Percentiles rank a stretch among this genome's conserved stretches.
phyloP scores from a whole-genome alignment of 352 stramenopile species.

The Blastocystis sp. region DNA sequence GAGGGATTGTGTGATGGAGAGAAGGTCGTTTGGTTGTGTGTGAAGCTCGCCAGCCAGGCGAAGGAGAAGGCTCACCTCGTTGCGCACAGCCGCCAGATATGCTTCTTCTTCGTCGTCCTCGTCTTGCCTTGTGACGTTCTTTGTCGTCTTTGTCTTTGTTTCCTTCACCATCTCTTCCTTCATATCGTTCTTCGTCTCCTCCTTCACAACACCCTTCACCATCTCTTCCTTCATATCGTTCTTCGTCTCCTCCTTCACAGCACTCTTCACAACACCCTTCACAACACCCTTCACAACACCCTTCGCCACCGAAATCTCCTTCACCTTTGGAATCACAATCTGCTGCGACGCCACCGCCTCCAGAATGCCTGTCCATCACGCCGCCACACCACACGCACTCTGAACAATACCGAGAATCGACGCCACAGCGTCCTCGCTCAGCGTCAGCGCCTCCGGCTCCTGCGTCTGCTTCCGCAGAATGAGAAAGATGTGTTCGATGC shows the following conservation, averaged over 20 bases:
- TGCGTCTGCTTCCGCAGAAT: background rate
- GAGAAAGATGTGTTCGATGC: constrained; percentile 1
- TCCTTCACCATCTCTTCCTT: too few species aligned
- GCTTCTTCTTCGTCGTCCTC: background rate
- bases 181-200: too few species aligned
- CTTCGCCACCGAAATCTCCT: background rate
- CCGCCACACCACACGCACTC: background rate
- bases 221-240: too few species aligned
- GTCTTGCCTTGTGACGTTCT: background rate
- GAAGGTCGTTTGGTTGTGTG: background rate
- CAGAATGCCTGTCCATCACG: background rate
- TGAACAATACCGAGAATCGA: background rate
- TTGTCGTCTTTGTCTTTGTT: background rate
- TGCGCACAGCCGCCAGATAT: background rate
- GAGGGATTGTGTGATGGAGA: background rate
- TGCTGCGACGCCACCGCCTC: background rate
- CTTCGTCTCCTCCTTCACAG: too few species aligned
- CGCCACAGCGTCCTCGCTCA: background rate
- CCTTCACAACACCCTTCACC: too few species aligned
- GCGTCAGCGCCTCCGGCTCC: background rate
- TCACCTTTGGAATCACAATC: background rate
- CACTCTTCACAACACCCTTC: too few species aligned
- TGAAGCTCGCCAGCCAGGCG: background rate
- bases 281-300: too few species aligned
- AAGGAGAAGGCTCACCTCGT: background rate